Evolutionary conservation across 768 basidiomycete species (phyloP).

Genomic region (Russula dissimulans): DNA sequence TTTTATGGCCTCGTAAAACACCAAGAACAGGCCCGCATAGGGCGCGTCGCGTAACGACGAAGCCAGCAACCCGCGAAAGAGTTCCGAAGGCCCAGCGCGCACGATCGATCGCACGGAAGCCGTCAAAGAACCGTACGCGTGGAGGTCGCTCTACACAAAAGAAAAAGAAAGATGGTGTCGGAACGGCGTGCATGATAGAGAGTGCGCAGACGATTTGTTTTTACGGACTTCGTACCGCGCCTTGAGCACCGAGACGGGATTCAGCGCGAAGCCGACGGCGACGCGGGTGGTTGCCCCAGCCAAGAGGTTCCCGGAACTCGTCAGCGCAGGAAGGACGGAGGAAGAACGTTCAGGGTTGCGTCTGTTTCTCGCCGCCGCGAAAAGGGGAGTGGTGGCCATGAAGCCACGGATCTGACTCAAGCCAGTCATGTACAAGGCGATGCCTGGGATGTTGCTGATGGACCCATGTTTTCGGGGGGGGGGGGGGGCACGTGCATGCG

Average conservation of each 20-base stretch:
- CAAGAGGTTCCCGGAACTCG: constrained; percentile 70
- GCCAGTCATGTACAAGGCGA: constrained; percentile 85
- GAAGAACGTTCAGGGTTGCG: constrained; percentile 20
- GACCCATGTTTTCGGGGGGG: too few relatives aligned
- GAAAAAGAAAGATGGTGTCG: background rate
- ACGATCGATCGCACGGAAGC: constrained; percentile 50
- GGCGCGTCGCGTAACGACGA: constrained; percentile 92
- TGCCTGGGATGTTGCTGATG: constrained; percentile 81
- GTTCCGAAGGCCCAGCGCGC: constrained; percentile 67
- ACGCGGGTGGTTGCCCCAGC: constrained; percentile 80
- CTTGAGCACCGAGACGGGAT: constrained; percentile 87
- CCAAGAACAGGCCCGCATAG: constrained; percentile 83
- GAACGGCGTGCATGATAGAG: background rate
- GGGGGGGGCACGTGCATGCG: background rate
- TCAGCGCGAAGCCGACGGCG: constrained; percentile 72
- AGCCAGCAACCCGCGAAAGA: constrained; percentile 79
- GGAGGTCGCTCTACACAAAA: constrained; percentile 57
- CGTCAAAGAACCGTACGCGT: constrained; percentile 55
- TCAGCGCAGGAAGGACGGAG: constrained; percentile 63
- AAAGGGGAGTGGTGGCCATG: constrained; percentile 67
- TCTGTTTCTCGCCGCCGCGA: constrained; percentile 32
- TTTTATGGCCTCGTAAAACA: constrained; percentile 85
- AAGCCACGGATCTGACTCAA: constrained; percentile 72
- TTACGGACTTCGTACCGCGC: constrained; percentile 75
- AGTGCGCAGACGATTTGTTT: background rate